These are phyloP conservation scores for Tetrapisispora nanseiensis DNA, from an alignment of 805 yeast species.

Conservation along the genomic window DNA sequence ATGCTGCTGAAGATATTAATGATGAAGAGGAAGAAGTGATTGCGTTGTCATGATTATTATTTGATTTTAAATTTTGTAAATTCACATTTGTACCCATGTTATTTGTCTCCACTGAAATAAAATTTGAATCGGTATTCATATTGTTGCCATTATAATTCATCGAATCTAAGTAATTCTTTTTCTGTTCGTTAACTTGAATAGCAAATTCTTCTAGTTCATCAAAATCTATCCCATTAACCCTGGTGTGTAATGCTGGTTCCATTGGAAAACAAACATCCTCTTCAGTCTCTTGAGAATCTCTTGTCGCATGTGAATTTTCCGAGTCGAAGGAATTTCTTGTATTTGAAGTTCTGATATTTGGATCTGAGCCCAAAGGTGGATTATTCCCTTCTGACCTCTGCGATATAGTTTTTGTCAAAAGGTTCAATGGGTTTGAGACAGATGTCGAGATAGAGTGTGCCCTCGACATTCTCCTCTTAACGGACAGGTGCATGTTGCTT, in stretches of 20 bases:
- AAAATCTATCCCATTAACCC: constrained; percentile 76
- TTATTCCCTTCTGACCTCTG: constrained; percentile 6
- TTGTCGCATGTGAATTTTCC: constrained; percentile 66
- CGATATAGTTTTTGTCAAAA: constrained; percentile 8
- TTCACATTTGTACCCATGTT: too few species aligned
- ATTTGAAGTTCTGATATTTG: constrained; percentile 10
- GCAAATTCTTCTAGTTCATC: constrained; percentile 82
- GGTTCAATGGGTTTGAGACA: constrained; percentile 4
- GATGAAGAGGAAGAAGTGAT: constrained; percentile 25
- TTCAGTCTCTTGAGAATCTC: constrained; percentile 83
- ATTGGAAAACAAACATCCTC: constrained; percentile 97
- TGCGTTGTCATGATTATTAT: too few species aligned
- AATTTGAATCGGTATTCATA: neutral
- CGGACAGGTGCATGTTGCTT: neutral
- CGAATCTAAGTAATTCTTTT: constrained; percentile 25
- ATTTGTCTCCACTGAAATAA: neutral
- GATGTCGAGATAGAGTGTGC: constrained; percentile 3
- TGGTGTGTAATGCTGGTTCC: constrained; percentile 49
- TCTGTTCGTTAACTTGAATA: constrained; percentile 45
- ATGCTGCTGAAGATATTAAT: constrained; percentile 44
- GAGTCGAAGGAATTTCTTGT: constrained; percentile 36
- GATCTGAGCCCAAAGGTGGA: constrained; percentile 1
- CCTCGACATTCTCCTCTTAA: constrained; percentile 6
- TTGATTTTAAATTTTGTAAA: too few species aligned
- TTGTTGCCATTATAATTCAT: neutral